Conservation (phyloP, 495 filamentous ascomycete genomes). For the Penicillium dipodomyicola region DNA sequence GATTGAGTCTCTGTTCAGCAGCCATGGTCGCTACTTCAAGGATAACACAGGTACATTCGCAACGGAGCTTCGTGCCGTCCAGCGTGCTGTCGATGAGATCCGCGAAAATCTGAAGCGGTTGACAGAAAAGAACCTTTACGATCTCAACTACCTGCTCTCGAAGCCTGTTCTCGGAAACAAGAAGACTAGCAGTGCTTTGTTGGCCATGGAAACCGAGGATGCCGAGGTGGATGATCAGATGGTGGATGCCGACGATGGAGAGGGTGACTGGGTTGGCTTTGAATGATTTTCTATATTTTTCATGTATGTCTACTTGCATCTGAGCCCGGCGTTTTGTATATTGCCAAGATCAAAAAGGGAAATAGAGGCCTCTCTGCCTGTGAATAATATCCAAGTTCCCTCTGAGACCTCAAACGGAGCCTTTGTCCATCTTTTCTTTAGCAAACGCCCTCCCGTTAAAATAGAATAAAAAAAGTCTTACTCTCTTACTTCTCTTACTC, state of each 20-base stretch:
- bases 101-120: conserved; percentile 68
- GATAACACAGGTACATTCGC: conserved; percentile 73
- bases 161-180: conserved; percentile 41
- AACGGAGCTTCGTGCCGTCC: conserved; percentile 75
- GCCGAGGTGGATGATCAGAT: conserved; percentile 35
- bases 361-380: conserved; percentile 6
- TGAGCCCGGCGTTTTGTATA: conserved; percentile 45
- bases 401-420: conserved; percentile 14
- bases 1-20: conserved; percentile 80
- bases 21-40: conserved; percentile 78
- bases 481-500: too few relatives aligned
- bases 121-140: conserved; percentile 83
- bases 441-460: conserved; percentile 3
- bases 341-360: conserved; percentile 21
- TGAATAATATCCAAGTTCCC: conserved; percentile 10
- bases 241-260: conserved; percentile 34
- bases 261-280: conserved; percentile 44
- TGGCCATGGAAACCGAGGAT: conserved; percentile 30
- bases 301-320: conserved; percentile 40
- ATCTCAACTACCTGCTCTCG: conserved; percentile 74
- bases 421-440: background rate
- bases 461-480: background rate
- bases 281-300: conserved; percentile 32
- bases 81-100: conserved; percentile 73
- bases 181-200: conserved; percentile 28